These are phyloP conservation scores for Phytophthora litchii DNA, from an alignment of 352 stramenopile genomes.

Conservation along the genomic window DNA sequence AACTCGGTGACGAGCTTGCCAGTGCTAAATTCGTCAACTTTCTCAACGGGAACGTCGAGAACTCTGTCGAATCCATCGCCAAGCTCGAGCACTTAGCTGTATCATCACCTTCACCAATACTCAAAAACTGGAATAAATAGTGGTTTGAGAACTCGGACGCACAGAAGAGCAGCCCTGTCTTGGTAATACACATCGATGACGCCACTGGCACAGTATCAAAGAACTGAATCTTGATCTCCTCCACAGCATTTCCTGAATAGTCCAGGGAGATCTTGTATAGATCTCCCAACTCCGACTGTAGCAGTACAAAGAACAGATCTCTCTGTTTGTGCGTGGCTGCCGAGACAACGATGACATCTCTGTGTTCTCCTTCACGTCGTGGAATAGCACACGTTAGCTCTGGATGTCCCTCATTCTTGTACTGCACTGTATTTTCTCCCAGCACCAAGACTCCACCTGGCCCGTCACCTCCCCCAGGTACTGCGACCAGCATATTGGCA, in stretches of 20 bases:
- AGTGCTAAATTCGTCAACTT: constrained; percentile 91
- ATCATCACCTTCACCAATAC: constrained; percentile 93
- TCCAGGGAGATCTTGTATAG: constrained; percentile 98
- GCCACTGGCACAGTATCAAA: constrained; percentile 97
- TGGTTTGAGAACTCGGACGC: constrained; percentile 98
- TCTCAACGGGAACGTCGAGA: constrained; percentile 74
- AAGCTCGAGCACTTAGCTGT: constrained; percentile 76
- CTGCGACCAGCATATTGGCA: constrained; percentile 95
- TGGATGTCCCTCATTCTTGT: constrained; percentile 95
- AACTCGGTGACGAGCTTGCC: constrained; percentile 78
- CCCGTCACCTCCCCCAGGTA: constrained; percentile 83
- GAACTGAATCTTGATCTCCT: constrained; percentile 91
- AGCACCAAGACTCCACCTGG: constrained; percentile 96
- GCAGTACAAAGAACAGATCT: constrained; percentile 97
- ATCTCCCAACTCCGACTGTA: constrained; percentile 98
- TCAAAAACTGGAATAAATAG: constrained; percentile 98
- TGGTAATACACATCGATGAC: constrained; percentile 97
- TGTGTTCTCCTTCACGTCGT: constrained; percentile 72
- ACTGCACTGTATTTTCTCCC: constrained; percentile 96
- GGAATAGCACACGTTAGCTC: constrained; percentile 79
- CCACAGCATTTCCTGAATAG: constrained; percentile 80
- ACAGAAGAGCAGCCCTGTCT: constrained; percentile 96
- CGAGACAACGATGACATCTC: constrained; percentile 93
- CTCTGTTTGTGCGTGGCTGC: constrained; percentile 94
- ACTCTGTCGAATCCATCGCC: constrained; percentile 67